Conservation (phyloP, 306 rosid species). For the Vicia villosa region DNA sequence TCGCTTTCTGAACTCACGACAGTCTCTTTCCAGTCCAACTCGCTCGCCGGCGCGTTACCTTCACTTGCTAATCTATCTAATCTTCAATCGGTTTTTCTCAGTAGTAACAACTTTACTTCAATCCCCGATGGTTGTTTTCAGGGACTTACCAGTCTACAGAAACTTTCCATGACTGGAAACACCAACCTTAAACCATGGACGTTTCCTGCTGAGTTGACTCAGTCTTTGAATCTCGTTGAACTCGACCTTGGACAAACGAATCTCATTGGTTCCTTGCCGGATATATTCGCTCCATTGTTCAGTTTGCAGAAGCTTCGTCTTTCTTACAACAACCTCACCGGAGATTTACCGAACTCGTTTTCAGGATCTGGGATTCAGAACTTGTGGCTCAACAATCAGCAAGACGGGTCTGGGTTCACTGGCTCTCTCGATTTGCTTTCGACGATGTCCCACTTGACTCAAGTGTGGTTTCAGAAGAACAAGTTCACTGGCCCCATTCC, state of each 20-base stretch:
- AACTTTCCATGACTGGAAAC: slow-evolving; percentile 50
- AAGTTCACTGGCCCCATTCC: slow-evolving; percentile 73
- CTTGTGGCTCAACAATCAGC: slow-evolving; percentile 86
- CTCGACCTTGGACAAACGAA: slow-evolving; percentile 45
- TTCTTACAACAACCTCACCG: slow-evolving; percentile 83
- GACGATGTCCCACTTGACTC: slow-evolving; percentile 57
- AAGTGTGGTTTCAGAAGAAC: slow-evolving; percentile 84
- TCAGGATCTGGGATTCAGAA: slow-evolving; percentile 49
- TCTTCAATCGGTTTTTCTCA: slow-evolving; percentile 51
- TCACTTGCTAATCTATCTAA: slow-evolving; percentile 62
- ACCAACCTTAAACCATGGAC: slow-evolving; percentile 52
- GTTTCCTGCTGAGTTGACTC: slow-evolving; percentile 59
- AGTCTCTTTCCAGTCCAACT: slow-evolving; percentile 62
- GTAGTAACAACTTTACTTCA: slow-evolving; percentile 68
- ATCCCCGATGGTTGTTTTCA: slow-evolving; percentile 51
- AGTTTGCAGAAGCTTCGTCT: slow-evolving; percentile 61
- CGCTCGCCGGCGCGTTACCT: slow-evolving; percentile 62
- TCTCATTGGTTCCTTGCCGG: slow-evolving; percentile 60
- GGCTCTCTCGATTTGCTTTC: slow-evolving; percentile 58
- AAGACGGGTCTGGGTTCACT: slow-evolving; percentile 47
- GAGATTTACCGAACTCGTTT: slow-evolving; percentile 57
- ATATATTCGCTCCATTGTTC: slow-evolving; percentile 48
- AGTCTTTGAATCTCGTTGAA: slow-evolving; percentile 49
- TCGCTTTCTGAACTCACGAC: slow-evolving; percentile 60
- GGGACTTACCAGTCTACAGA: slow-evolving; percentile 66